A percentile compares a stretch with the other conserved stretches of the same genome.
These are phyloP conservation scores for Trypanosoma lewisi DNA, from an alignment of 208 protist genomes.

Conservation along the genomic window DNA sequence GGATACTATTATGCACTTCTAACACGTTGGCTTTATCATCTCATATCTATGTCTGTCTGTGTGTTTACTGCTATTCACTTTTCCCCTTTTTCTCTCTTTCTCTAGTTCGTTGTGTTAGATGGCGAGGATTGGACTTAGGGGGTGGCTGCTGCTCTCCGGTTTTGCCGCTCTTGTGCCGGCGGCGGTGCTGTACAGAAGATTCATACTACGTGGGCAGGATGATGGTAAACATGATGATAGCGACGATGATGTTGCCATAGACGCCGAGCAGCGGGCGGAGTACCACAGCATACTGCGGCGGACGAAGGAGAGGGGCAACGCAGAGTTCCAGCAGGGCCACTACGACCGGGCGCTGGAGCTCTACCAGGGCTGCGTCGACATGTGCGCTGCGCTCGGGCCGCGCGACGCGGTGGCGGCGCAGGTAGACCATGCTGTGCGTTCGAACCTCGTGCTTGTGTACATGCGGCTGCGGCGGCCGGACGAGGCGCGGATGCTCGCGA, in stretches of 20 bases:
- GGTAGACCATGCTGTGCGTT: conserved; percentile 54
- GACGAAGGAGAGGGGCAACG: conserved; percentile 62
- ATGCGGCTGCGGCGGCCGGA: conserved; percentile 68
- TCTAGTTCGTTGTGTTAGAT: background rate
- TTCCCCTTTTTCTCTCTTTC: background rate
- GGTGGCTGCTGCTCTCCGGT: conserved; percentile 5
- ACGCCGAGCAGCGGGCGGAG: background rate
- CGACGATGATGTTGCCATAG: background rate
- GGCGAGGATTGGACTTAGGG: background rate
- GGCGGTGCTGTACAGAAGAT: background rate
- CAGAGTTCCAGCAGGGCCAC: conserved; percentile 53
- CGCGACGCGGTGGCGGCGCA: conserved; percentile 44
- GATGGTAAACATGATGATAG: background rate
- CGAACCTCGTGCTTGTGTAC: conserved; percentile 72
- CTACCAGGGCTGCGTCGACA: conserved; percentile 78
- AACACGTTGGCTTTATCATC: background rate
- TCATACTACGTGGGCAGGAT: background rate
- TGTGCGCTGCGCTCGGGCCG: conserved; percentile 45
- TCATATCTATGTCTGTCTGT: background rate
- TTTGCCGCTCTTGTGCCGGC: conserved; percentile 4
- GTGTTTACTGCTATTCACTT: background rate
- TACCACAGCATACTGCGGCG: conserved; percentile 24
- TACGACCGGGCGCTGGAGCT: conserved; percentile 59
- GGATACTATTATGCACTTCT: too few relatives aligned
- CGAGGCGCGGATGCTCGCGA: conserved; percentile 62